phyloP scores from a whole-genome alignment of 495 filamentous ascomycete genomes.

The Penicillium egyptiacum region DNA sequence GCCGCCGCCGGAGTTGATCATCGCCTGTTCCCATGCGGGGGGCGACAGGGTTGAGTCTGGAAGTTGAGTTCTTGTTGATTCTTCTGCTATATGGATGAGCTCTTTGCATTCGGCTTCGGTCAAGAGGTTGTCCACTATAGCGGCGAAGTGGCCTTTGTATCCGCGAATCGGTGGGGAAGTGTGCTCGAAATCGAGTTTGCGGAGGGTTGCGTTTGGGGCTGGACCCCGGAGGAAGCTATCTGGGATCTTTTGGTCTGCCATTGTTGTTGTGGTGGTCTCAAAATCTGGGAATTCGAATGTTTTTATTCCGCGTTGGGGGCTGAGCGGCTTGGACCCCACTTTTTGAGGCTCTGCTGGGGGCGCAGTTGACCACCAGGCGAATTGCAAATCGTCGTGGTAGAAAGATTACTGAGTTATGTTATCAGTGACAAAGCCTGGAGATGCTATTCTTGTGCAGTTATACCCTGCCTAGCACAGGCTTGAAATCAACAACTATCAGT shows the following conservation, averaged over 20 bases:
- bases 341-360: background rate
- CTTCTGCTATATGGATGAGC: slow-evolving; percentile 58
- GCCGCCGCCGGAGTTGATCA: slow-evolving; percentile 66
- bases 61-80: slow-evolving; percentile 19
- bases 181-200: slow-evolving; percentile 52
- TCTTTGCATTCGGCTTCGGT: slow-evolving; percentile 59
- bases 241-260: slow-evolving; percentile 15
- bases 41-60: slow-evolving; percentile 10
- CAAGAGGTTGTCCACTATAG: slow-evolving; percentile 63
- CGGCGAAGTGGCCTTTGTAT: slow-evolving; percentile 56
- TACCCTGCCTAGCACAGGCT: too few relatives aligned
- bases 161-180: slow-evolving; percentile 51
- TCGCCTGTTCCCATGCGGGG: slow-evolving; percentile 37
- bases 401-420: too few relatives aligned
- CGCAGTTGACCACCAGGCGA: too few relatives aligned
- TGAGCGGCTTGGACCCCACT: background rate
- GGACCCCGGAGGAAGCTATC: slow-evolving; percentile 20
- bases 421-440: too few relatives aligned
- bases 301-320: background rate
- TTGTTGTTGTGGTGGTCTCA: slow-evolving; percentile 1
- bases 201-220: slow-evolving; percentile 26
- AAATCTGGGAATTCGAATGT: background rate
- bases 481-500: too few relatives aligned
- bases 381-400: too few relatives aligned
- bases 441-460: too few relatives aligned